Evolutionary conservation across 495 filamentous ascomycete genomes (phyloP).

Genomic region (Chaetomium cochliodes): DNA sequence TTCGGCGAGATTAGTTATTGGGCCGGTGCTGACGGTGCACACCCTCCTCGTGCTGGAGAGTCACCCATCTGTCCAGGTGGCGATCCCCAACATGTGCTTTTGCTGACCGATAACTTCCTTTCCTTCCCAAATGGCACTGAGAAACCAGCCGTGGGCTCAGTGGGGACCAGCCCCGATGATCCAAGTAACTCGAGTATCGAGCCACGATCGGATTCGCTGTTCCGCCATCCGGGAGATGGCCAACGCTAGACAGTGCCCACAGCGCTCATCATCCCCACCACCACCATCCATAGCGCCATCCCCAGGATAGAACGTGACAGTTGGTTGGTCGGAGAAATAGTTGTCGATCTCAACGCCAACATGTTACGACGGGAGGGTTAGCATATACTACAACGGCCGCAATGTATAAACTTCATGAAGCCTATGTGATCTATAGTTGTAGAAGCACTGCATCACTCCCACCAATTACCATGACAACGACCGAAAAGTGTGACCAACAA

Average conservation of each 20-base stretch:
- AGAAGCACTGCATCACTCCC: not conserved
- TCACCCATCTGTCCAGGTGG: not conserved
- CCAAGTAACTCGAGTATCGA: not conserved
- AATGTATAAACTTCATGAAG: not conserved
- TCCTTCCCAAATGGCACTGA: not conserved
- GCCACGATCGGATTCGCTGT: not conserved
- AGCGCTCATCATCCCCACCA: not conserved
- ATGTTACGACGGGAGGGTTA: not conserved
- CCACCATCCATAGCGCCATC: not conserved
- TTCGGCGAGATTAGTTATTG: conserved; percentile 17
- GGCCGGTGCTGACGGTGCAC: conserved; percentile 17
- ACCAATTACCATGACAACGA: not conserved
- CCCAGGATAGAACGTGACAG: not conserved
- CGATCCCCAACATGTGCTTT: conserved; percentile 2
- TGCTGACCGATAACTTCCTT: not conserved
- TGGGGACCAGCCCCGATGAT: not conserved
- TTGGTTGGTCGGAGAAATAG: not conserved
- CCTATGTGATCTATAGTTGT: not conserved
- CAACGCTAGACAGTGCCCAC: not conserved
- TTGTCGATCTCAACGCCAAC: not conserved
- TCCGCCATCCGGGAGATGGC: not conserved
- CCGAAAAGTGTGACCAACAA: not conserved
- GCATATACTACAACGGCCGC: not conserved
- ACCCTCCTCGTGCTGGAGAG: not conserved
- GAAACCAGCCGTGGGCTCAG: not conserved